Evolutionary conservation across 2,329 filamentous ascomycete genomes (phyloP), one percentile per base, ranked within the genome.

Genomic region (Phoma sp.): DNA sequence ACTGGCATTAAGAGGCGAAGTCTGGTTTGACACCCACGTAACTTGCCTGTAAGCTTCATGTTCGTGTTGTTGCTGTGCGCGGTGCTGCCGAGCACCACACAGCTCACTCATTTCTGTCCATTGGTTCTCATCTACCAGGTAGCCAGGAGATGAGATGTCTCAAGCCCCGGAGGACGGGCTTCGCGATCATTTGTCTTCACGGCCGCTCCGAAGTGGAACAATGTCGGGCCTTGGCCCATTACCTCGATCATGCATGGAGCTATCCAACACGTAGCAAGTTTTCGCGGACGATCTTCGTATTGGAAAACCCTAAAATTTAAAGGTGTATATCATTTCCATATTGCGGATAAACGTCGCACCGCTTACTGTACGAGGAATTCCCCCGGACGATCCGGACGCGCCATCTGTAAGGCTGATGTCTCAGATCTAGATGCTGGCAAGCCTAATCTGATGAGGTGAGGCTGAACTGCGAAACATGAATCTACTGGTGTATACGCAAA

Each of bases 371-470:
- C n/a, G n/a, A 11, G 32, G 14, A 37, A 34, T 26, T 36, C 32
- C 15, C 33, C 17, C 36, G 34, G 29, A 32, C 36, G 23, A 40
- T 47, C 28, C 56, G 52, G 56, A 39, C 47, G 43, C 45, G 45
- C 56, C 48, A 53, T 53, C 26, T 32, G 42, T 47, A 57, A 39
- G 50, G 53, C 57, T 57, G 50, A 43, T 40, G 38, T 46, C 29
- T 45, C 42, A 47, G 49, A 51, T 52, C 57, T 42, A 48, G 46
- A 36, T 39, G 26, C 42, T n/a, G n/a, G n/a, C n/a, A n/a, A 38
- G 18, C 17, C 47, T 55, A 57, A 39, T 48, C 7, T 28, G 30
- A 47, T 47, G 36, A 50, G 39, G 50, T 53, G 43, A 34, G 38
- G 42, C 47, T 29, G 30, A 20, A 38, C 28, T 10, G 47, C 18